Evolutionary conservation across 2,329 filamentous ascomycete genomes (phyloP).

Genomic region (Diaporthe ampelina): DNA sequence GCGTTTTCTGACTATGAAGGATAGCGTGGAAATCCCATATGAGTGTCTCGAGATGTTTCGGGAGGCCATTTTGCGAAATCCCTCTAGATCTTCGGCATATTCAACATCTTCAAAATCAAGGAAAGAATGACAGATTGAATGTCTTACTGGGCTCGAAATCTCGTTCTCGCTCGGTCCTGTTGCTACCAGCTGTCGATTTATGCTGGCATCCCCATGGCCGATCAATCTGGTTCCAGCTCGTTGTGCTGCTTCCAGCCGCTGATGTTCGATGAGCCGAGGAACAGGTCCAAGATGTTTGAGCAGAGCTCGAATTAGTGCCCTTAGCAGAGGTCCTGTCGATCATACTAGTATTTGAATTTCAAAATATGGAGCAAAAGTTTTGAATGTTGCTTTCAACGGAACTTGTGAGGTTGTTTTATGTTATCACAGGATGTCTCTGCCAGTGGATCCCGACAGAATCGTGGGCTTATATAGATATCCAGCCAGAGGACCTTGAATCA

Average conservation of each 20-base stretch:
- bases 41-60: background rate
- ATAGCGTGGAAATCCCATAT: background rate
- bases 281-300: background rate
- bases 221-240: background rate
- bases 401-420: accelerated
- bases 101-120: too few species aligned
- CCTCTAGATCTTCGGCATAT: background rate
- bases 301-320: background rate
- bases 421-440: too few species aligned
- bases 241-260: background rate
- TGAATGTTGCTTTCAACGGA: too few species aligned
- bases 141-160: background rate
- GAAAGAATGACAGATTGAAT: too few species aligned
- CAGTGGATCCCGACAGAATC: background rate
- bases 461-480: background rate
- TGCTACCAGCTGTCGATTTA: too few species aligned
- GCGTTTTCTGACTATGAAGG: background rate
- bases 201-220: background rate
- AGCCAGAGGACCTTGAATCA: too few species aligned
- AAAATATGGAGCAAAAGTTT: background rate
- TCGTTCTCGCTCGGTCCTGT: background rate
- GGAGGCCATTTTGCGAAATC: background rate
- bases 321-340: background rate
- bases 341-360: too few species aligned
- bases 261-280: background rate